These are phyloP conservation scores for Pseudogymnoascus sp. DNA, from an alignment of 2,329 filamentous ascomycete species.

Conservation along the genomic window DNA sequence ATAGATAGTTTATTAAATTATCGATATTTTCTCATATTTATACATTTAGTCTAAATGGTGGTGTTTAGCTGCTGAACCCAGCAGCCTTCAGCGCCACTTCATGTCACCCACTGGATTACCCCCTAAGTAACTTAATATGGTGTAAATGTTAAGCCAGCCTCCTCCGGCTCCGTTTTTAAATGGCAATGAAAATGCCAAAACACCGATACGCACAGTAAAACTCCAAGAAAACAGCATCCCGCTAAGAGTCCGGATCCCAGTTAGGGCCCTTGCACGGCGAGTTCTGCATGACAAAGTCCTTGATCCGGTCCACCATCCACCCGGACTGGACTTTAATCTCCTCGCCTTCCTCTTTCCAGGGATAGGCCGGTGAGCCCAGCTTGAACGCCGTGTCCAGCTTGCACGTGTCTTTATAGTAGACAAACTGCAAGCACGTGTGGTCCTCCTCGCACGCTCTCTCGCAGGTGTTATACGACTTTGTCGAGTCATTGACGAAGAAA, in stretches of 20 bases:
- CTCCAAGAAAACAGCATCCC: background rate
- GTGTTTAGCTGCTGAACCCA: background rate
- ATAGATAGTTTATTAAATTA: background rate
- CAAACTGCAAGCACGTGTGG: constrained; percentile 30
- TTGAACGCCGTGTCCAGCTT: background rate
- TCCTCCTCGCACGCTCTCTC: constrained; percentile 37
- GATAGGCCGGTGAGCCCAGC: constrained; percentile 11
- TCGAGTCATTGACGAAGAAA: constrained; percentile 10
- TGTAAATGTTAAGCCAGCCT: background rate
- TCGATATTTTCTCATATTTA: background rate
- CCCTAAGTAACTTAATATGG: background rate
- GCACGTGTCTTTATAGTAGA: constrained; percentile 20
- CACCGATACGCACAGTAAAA: background rate
- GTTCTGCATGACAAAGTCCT: background rate
- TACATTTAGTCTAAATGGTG: background rate
- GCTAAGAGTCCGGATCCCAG: background rate
- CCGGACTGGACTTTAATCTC: constrained; percentile 11
- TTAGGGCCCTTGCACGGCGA: background rate
- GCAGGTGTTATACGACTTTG: constrained; percentile 35
- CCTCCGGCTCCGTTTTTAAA: background rate
- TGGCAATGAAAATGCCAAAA: background rate
- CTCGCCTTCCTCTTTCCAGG: constrained; percentile 12
- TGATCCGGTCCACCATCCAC: constrained; percentile 8
- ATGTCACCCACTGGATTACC: background rate
- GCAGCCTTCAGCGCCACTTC: background rate